Base-by-base conservation (phyloP, 768 basidiomycete genomes). In the Hemileccinum rubropunctum region DNA sequence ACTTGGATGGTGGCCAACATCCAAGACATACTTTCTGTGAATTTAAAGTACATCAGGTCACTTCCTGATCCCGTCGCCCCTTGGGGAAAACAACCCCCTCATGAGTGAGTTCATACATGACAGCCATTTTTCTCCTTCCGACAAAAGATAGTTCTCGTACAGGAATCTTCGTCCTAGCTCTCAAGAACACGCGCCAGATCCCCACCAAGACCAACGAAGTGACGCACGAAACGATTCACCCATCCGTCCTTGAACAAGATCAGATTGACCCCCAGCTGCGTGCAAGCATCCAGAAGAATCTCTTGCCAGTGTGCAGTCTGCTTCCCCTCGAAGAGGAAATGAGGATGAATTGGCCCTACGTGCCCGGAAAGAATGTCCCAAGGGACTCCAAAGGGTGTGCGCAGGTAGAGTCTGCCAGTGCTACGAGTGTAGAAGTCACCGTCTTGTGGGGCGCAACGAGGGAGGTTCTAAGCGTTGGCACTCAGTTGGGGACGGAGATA, bases 1-100 rank as follows among this genome's bases (percentile, higher is more conserved):
- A 65, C 68, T 37, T 85, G 83, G 84, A 84, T 86, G 81, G 74
- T 73, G 46, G 77, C 82, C 4, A 77, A 85, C 52, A 66, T 88
- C 27, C 72, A 68, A 32, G 71, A 77, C 40, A 76, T 81, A 13
- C 63, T 88, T 28, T 78, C 78, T 3, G 59, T 88, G 45, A 82
- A 89, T 58, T 55, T 72, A 28, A 54, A 67, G 10, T 87, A 89
- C 53, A 52, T 86, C 8, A 60, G 60, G 35, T 70, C 73, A 12
- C 72, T 83, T 15, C 69, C 75, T 1, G 64, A 75, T 10, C 84
- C 86, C 2, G 74, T 72, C 4, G 74, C 73, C 3, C 71, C 73
- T 12, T 88, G 84, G 84, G 86, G 86, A 11, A 60, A 71, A 49
- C 84, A 82, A 53, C 62, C 63, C 27, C 81, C 84, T 23, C 86